phyloP scores from a whole-genome alignment of 208 protist species.

The Trypanosoma platydactyli region DNA sequence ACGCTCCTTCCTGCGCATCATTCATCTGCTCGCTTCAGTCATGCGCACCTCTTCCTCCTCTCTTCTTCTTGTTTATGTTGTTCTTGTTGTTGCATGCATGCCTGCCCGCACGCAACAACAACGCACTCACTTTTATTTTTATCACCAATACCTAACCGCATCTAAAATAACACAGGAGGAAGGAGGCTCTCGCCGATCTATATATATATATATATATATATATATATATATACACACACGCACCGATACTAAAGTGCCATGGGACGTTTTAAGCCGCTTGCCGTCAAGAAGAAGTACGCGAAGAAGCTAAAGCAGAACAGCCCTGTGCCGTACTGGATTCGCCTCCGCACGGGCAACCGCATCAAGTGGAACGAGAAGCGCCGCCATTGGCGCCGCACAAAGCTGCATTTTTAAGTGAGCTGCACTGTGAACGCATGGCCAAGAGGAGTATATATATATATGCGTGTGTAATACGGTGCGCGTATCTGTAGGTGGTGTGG shows the following conservation, averaged over 20 bases:
- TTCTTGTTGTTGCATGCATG: not conserved
- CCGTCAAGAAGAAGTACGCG: slow-evolving; percentile 93
- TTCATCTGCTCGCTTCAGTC: not conserved
- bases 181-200: too few relatives aligned
- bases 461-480: not conserved
- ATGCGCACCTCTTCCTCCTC: slow-evolving; percentile 13
- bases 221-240: too few relatives aligned
- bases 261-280: slow-evolving; percentile 91
- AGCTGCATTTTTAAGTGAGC: slow-evolving; percentile 87
- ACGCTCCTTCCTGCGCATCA: not conserved
- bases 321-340: slow-evolving; percentile 93
- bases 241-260: slow-evolving; percentile 34
- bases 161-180: slow-evolving; percentile 2
- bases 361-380: slow-evolving; percentile 96
- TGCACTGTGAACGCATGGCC: not conserved
- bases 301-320: slow-evolving; percentile 95
- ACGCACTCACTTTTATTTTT: too few relatives aligned
- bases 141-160: slow-evolving; percentile 1
- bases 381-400: slow-evolving; percentile 95
- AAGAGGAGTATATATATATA: not conserved
- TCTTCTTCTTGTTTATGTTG: slow-evolving; percentile 11
- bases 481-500: not conserved
- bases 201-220: too few relatives aligned
- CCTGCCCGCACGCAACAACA: too few relatives aligned
- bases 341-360: slow-evolving; percentile 89